Percentiles rank a stretch among this genome's conserved stretches.
Conservation (phyloP, 257 asterid species). For the Leptodermis oblonga region DNA sequence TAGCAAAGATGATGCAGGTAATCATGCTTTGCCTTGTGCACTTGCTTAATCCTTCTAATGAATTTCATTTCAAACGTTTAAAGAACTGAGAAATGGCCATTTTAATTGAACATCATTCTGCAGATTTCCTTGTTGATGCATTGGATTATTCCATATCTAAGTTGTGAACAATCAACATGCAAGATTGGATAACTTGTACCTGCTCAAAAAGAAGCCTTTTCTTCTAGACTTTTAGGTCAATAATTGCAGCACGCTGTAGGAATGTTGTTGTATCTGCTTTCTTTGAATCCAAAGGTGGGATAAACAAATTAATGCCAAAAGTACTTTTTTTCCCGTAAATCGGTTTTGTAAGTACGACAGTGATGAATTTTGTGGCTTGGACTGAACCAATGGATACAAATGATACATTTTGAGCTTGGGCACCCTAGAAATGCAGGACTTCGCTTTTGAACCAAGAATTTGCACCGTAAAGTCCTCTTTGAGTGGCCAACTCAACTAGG, state of each 20-base stretch:
- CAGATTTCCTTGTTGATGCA: constrained; percentile 92
- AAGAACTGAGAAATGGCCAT: background rate
- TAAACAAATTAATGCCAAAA: background rate
- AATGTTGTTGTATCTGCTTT: background rate
- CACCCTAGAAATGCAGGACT: too few relatives aligned
- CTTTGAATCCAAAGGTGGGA: background rate
- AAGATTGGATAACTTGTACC: background rate
- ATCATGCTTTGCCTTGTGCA: background rate
- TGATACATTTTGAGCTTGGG: too few relatives aligned
- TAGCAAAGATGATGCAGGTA: constrained; percentile 88
- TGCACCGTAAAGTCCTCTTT: too few relatives aligned
- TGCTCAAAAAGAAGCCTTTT: background rate
- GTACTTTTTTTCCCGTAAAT: background rate
- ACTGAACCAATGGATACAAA: too few relatives aligned
- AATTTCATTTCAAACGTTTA: background rate
- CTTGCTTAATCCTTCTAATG: background rate
- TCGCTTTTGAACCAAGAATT: too few relatives aligned
- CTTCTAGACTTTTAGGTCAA: background rate
- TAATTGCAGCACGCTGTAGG: constrained; percentile 8
- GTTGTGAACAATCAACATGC: constrained; percentile 41
- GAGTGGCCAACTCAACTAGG: too few relatives aligned
- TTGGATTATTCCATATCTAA: constrained; percentile 70
- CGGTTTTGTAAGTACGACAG: too few relatives aligned
- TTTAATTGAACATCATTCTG: constrained; percentile 7
- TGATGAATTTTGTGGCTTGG: too few relatives aligned